Evolutionary conservation across 176 grass and related monocot species (phyloP), one percentile per base, ranked within the genome.

Genomic region (Eragrostis curvula): DNA sequence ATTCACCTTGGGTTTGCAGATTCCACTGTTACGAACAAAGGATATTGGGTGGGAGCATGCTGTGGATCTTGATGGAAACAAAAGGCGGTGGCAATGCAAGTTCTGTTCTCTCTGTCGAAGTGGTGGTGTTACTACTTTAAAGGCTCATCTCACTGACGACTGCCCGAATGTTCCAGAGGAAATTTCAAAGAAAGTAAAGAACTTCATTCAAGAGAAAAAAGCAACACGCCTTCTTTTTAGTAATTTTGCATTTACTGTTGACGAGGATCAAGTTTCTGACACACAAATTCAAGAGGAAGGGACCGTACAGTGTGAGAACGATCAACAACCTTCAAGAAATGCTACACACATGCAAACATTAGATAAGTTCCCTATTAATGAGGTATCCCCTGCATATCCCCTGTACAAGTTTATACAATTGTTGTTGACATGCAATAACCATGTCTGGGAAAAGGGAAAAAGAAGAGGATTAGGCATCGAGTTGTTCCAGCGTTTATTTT

Each of bases 81-180:
- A 77, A 85, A 89, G 59, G 81, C 71, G 83, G n/a, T 89, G 87
- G 87, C 77, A 89, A 41, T 85, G 87, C 78, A 89, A 82, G 65
- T 89, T 79, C 53, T 89, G 87, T 85, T 68, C 57, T 57, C 84
- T 85, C 32, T 82, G 82, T 81, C 77, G 83, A 85, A 89, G 83
- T 89, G 87, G 87, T 82, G 87, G 87, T 21, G 83, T 89, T 58
- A 89, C 83, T 85, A 85, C 87, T 81, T 81, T 89, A 57, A 89
- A 89, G 78, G 72, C 87, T 82, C 87, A 89, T 77, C 87, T 89
- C 24, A 89, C 73, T 58, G 87, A 89, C 21, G 85, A 78, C 48
- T 89, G 87, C 66, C 83, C 78, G 2, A 81, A 77, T 53, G 84
- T 89, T 77, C 83, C 87, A 49, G 66, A 72, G 57, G 83, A 89